Evolutionary conservation across 1,139 yeast genomes (phyloP), one percentile per base, ranked within the genome.

Genomic region (Torulaspora pretoriensis): DNA sequence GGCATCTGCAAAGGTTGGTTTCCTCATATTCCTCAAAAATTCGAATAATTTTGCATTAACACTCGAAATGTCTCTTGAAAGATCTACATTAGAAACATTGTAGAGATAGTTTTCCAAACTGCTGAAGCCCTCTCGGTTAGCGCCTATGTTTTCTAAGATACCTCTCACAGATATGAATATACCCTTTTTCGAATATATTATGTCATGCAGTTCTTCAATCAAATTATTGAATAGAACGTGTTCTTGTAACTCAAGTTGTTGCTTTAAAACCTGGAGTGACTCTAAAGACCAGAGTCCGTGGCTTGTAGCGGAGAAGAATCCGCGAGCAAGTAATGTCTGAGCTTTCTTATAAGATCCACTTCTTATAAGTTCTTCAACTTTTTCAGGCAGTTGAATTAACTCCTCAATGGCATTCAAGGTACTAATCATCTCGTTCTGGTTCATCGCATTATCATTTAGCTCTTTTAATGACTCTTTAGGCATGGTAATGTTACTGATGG

Each of bases 131-230:
- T 55, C 56, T 7, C 56, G 59, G 16, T 55, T 37, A 29, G 45
- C 41, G 32, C 55, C 49, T 29, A 59, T 42, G 26, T 57, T 51
- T 23, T 53, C 47, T 14, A 56, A 33, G 8, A 59, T 49, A 38
- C 52, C 49, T 26, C 48, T 47, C 31, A 50, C 49, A 4, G 52
- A 25, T 13, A 42, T 33, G 9, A 50, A 38, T 13, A 43, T 36
- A 5, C 52, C 51, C n/a, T 57, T 49, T 55, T 82, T 84, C 45
- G 86, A 70, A 60, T 86, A 90, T 14, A 89, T 70, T 48, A 87
- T 85, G 46, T 74, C 77, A 50, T 80, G 83, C 35, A 89, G 68
- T 60, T 89, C 96, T 52, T 86, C 96, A 16, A 87, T 70, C 23
- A 89, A 70, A 58, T 80, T 80, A 46, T 83, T 88, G 57, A 84